Evolutionary conservation across 345 rosid species (phyloP).

Genomic region (rapeseed (Brassica napus)): DNA sequence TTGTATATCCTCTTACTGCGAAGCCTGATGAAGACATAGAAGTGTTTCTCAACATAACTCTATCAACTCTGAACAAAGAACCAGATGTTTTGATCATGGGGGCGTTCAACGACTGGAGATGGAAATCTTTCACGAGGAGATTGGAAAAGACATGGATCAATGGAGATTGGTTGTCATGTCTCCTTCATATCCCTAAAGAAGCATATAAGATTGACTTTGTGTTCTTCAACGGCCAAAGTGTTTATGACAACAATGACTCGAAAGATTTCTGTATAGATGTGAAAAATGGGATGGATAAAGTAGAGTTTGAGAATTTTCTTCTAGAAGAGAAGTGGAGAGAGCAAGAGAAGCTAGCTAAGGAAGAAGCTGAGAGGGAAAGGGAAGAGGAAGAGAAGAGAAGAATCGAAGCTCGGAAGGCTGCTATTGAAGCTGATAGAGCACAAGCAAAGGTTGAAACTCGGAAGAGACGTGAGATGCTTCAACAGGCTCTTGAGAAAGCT

Average conservation of each 20-base stretch:
- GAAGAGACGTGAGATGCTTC: slow-evolving; percentile 49
- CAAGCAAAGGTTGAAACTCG: slow-evolving; percentile 70
- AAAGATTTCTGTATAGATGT: slow-evolving; percentile 68
- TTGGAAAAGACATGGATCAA: slow-evolving; percentile 59
- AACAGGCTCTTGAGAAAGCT: slow-evolving; percentile 53
- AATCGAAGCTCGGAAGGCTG: slow-evolving; percentile 68
- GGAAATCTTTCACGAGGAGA: slow-evolving; percentile 73
- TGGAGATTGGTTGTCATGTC: slow-evolving; percentile 94
- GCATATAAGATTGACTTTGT: slow-evolving; percentile 91
- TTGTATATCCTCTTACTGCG: slow-evolving; percentile 60
- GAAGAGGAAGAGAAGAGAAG: slow-evolving; percentile 72
- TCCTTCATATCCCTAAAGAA: slow-evolving; percentile 74
- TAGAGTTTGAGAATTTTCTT: slow-evolving; percentile 80
- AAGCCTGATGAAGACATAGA: slow-evolving; percentile 73
- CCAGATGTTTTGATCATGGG: slow-evolving; percentile 80
- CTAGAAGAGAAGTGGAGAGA: slow-evolving; percentile 81
- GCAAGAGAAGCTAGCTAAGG: slow-evolving; percentile 69
- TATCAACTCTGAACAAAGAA: slow-evolving; percentile 59
- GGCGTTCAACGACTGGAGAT: slow-evolving; percentile 91
- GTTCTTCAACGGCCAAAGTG: slow-evolving; percentile 71
- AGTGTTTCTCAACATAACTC: slow-evolving; percentile 65
- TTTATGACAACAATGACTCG: slow-evolving; percentile 72
- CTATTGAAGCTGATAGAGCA: slow-evolving; percentile 70
- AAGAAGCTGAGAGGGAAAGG: slow-evolving; percentile 77
- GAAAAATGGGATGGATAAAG: slow-evolving; percentile 71